Percentiles rank a stretch among this genome's conserved stretches.
Conservation (phyloP, 305 asterid species). For the Plantago coronopus region DNA sequence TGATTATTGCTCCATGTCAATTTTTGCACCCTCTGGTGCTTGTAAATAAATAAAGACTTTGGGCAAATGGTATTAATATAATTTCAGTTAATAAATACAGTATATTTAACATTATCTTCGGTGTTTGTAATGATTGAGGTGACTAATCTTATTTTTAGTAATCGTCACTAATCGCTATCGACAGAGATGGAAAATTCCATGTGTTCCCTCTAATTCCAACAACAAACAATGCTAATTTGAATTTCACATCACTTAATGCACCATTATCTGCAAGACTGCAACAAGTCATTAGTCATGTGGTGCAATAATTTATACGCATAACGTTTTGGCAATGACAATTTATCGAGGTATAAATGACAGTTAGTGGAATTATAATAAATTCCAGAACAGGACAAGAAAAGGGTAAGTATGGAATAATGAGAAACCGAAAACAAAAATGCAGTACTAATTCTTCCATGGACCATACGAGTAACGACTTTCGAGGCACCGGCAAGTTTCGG, state of each 20-base stretch:
- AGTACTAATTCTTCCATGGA: not conserved
- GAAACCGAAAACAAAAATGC: not conserved
- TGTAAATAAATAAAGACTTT: too few species aligned
- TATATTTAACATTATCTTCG: not conserved
- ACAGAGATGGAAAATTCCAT: not conserved
- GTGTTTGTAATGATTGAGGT: not conserved
- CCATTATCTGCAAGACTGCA: not conserved
- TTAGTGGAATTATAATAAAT: too few species aligned
- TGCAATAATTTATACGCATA: not conserved
- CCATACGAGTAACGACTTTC: slow-evolving; percentile 7
- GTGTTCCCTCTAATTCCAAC: not conserved
- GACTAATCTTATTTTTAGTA: not conserved
- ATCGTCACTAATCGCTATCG: not conserved
- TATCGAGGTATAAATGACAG: too few species aligned
- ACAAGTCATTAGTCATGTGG: not conserved
- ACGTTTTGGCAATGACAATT: not conserved
- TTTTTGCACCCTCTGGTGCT: too few species aligned
- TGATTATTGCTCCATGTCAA: too few species aligned
- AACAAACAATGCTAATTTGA: too few species aligned
- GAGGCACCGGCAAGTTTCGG: slow-evolving; percentile 25
- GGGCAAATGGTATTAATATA: too few species aligned
- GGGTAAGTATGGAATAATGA: not conserved
- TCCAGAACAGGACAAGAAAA: not conserved
- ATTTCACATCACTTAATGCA: too few species aligned
- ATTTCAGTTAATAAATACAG: too few species aligned